Evolutionary conservation across 352 stramenopile genomes (phyloP).

Genomic region (Phytophthora nicotianae): DNA sequence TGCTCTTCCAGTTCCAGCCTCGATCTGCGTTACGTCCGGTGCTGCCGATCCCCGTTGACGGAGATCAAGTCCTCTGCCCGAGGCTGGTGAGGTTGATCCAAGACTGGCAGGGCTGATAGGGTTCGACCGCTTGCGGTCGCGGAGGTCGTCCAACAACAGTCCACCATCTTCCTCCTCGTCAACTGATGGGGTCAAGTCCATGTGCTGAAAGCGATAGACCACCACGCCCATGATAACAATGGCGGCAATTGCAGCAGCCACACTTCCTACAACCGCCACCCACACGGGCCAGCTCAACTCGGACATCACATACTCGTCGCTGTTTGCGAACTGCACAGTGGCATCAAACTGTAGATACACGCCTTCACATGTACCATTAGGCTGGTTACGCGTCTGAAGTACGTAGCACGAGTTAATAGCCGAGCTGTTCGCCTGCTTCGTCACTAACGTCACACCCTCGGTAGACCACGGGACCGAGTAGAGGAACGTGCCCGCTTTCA

Average conservation of each 20-base stretch:
- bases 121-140: constrained; percentile 12
- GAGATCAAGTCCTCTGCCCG: constrained; percentile 20
- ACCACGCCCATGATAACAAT: constrained; percentile 56
- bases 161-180: constrained; percentile 36
- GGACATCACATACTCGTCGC: constrained; percentile 64
- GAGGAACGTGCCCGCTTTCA: constrained; percentile 70
- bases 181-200: constrained; percentile 20
- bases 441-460: constrained; percentile 23
- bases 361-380: constrained; percentile 60
- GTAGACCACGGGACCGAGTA: constrained; percentile 48
- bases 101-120: constrained; percentile 20
- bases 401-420: constrained; percentile 64
- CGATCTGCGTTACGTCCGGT: constrained; percentile 25
- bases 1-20: constrained; percentile 21
- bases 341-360: constrained; percentile 75
- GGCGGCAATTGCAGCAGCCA: constrained; percentile 52
- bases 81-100: constrained; percentile 21
- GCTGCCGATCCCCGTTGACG: constrained; percentile 32
- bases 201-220: constrained; percentile 49
- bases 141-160: constrained; percentile 41
- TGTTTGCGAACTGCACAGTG: constrained; percentile 57
- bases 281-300: constrained; percentile 57
- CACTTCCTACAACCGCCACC: constrained; percentile 60
- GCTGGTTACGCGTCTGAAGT: constrained; percentile 76
- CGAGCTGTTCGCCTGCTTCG: constrained; percentile 41